Conservation (phyloP, 106 monocot genomes). For the Acanthochlamys bracteata region DNA sequence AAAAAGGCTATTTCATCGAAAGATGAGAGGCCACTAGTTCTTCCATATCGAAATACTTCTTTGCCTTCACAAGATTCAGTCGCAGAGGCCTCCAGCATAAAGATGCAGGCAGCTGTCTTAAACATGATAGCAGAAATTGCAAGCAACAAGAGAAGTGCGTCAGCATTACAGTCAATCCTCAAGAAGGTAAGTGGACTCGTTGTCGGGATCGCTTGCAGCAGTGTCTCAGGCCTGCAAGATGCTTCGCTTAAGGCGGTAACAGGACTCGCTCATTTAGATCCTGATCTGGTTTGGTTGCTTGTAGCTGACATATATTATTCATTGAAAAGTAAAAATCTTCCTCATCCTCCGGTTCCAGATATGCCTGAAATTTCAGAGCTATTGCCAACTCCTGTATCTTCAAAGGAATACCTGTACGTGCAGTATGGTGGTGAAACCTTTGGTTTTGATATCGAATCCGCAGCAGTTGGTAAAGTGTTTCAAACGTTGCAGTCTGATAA, state of each 20-base stretch:
- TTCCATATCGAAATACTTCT: conserved; percentile 51
- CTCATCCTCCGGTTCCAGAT: conserved; percentile 25
- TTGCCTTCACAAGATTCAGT: conserved; percentile 38
- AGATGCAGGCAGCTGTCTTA: conserved; percentile 62
- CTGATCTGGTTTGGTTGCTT: conserved; percentile 88
- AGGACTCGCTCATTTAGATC: conserved; percentile 61
- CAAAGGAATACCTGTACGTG: conserved; percentile 59
- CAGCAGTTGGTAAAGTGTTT: conserved; percentile 45
- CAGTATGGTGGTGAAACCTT: conserved; percentile 59
- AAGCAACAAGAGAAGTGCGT: conserved; percentile 41
- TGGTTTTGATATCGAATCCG: conserved; percentile 55
- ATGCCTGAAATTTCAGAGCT: conserved; percentile 35
- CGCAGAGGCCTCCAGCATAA: conserved; percentile 65
- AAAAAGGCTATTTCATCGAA: conserved; percentile 20
- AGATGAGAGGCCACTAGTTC: conserved; percentile 38
- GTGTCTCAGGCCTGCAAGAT: conserved; percentile 39
- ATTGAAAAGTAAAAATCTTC: conserved; percentile 28
- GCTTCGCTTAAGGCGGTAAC: conserved; percentile 54
- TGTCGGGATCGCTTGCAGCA: conserved; percentile 75
- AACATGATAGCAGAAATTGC: conserved; percentile 69
- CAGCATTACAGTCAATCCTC: conserved; percentile 56
- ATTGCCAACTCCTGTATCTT: conserved; percentile 48
- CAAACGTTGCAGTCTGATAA: conserved; percentile 32
- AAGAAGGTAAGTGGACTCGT: conserved; percentile 81
- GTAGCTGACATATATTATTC: conserved; percentile 75